A percentile compares a stretch with the other conserved stretches of the same genome.
Conservation (phyloP, 2,329 filamentous ascomycete genomes). For the Trichoderma guizhouense region DNA sequence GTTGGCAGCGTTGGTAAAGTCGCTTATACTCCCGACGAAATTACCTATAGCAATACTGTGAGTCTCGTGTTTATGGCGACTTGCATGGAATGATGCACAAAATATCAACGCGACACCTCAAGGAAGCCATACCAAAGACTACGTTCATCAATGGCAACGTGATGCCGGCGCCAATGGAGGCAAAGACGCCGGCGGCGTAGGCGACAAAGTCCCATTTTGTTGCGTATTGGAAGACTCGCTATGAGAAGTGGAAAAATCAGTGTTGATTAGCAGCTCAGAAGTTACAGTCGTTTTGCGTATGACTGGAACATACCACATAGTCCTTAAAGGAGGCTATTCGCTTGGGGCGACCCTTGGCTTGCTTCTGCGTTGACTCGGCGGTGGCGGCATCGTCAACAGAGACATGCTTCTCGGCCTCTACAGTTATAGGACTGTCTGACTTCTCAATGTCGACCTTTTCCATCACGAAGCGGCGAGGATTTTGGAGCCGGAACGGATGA, state of each 20-base stretch:
- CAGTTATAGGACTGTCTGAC: background rate
- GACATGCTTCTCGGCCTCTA: conserved; percentile 11
- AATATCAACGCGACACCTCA: background rate
- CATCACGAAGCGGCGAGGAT: background rate
- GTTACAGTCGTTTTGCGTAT: background rate
- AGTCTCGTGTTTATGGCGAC: background rate
- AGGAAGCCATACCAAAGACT: conserved; percentile 45
- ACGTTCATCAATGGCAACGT: conserved; percentile 60
- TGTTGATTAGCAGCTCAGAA: background rate
- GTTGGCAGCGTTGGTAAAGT: conserved; percentile 28
- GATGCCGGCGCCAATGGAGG: conserved; percentile 50
- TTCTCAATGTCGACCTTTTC: background rate
- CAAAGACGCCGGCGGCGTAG: conserved; percentile 44
- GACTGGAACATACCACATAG: conserved; percentile 34
- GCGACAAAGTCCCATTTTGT: conserved; percentile 50
- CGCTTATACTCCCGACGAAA: conserved; percentile 48
- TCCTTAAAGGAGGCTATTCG: conserved; percentile 45
- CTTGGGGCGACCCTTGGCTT: conserved; percentile 40
- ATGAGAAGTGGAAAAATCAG: background rate
- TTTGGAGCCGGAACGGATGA: background rate
- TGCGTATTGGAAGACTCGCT: conserved; percentile 54
- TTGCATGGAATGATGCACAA: background rate
- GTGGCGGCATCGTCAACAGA: conserved; percentile 24
- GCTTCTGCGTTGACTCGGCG: conserved; percentile 28
- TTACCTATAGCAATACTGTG: conserved; percentile 30